Evolutionary conservation across 345 rosid species (phyloP), one percentile per base, ranked within the genome.

Genomic region (Brassica cretica): DNA sequence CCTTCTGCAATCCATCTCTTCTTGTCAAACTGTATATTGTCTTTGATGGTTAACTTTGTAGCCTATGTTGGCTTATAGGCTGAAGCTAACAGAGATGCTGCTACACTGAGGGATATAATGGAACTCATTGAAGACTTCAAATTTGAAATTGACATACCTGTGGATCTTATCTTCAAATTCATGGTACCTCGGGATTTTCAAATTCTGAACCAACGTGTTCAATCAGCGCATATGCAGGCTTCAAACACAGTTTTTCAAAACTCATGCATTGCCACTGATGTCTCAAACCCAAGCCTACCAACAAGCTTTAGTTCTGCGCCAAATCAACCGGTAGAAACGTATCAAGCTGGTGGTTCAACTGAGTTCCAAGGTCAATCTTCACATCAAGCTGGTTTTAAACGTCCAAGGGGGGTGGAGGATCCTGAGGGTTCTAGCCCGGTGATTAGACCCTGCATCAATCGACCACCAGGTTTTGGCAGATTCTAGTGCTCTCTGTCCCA

Each of bases 71-170:
- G 51, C 32, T 68, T 74, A 12, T 63, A 79, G 82, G 71, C 30
- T 16, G 71, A 74, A 51, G 74, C 64, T 60, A 60, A 68, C 41
- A 68, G 21, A 73, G 74, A 78, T 73, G 78, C 71, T 63, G 75
- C 6, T 62, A 79, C 5, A 27, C 24, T 78, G 63, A 67, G 46
- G 56, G 78, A 74, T 14, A 74, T 79, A 19, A 63, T 74, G 33
- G 78, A 74, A 14, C 29, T 79, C 70, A 37, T 79, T n/a, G 71
- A 37, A 25, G 74, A 73, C 27, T 79, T 74, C 27, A 29, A 79
- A 19, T 66, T 79, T 60, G 82, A 79, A 12, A 69, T 79, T 4
- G 62, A 79, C 64, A 78, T 79, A 55, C 82, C 78, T 12, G 75
- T 68, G 10, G 74, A 69, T n/a, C 39, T 79, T 14, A 74, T 79